Conservation (phyloP, 139 green algal genomes). For the Axilococcus clingmanii region DNA sequence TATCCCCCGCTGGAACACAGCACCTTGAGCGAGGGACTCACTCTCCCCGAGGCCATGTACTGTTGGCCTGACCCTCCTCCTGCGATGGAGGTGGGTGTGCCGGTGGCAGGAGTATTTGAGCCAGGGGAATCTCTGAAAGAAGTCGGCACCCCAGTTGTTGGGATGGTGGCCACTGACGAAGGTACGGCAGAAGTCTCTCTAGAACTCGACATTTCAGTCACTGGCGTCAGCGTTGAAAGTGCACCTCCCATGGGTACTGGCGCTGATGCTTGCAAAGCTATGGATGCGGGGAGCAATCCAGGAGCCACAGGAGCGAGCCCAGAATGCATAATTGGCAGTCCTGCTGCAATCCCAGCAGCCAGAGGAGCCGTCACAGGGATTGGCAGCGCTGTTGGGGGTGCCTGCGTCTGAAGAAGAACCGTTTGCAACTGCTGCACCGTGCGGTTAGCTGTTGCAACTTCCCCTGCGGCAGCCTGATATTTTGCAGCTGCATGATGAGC, state of each 20-base stretch:
- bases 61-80: too few relatives aligned
- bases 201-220: too few relatives aligned
- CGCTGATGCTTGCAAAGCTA: slow-evolving; percentile 2
- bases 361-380: slow-evolving; percentile 1
- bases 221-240: too few relatives aligned
- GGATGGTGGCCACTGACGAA: slow-evolving; percentile 2
- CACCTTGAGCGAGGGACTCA: too few relatives aligned
- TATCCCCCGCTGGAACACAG: slow-evolving; percentile 27
- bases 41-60: slow-evolving; percentile 7
- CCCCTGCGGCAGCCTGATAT: slow-evolving; percentile 8
- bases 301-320: background rate
- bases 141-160: too few relatives aligned
- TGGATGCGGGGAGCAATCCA: background rate
- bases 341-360: slow-evolving; percentile 5
- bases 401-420: background rate
- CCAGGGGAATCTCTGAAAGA: too few relatives aligned
- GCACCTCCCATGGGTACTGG: slow-evolving; percentile 2
- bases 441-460: slow-evolving; percentile 1
- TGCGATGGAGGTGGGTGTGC: too few relatives aligned
- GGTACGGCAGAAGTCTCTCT: slow-evolving; percentile 4
- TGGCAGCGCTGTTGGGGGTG: background rate
- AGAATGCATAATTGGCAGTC: background rate
- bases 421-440: slow-evolving; percentile 6
- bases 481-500: slow-evolving; percentile 10
- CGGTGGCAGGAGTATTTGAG: slow-evolving; percentile 1